A percentile compares a stretch with the other conserved stretches of the same genome.
Evolutionary conservation across 768 basidiomycete genomes (phyloP).

Genomic region (Russula sp.): DNA sequence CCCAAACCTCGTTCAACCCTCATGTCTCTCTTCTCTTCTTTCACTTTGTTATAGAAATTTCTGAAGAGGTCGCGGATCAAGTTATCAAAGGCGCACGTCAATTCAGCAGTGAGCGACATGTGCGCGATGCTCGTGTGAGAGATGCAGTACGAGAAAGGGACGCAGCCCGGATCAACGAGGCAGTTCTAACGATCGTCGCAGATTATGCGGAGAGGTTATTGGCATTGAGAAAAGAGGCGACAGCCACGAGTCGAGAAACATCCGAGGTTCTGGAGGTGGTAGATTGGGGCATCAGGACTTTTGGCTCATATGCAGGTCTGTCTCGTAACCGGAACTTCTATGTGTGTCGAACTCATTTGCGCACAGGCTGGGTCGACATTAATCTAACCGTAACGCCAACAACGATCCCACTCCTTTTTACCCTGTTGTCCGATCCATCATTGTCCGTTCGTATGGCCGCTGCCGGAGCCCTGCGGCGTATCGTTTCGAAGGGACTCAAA

Average conservation of each 20-base stretch:
- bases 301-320: conserved; percentile 92
- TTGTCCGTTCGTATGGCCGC: conserved; percentile 81
- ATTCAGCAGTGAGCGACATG: conserved; percentile 66
- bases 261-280: conserved; percentile 71
- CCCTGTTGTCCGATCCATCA: conserved; percentile 72
- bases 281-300: conserved; percentile 89
- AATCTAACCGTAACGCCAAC: conserved; percentile 90
- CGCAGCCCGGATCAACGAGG: conserved; percentile 80
- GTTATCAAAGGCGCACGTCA: conserved; percentile 84
- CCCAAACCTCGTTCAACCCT: conserved; percentile 65
- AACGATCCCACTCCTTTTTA: conserved; percentile 82
- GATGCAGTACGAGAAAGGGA: conserved; percentile 90
- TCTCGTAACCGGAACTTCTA: conserved; percentile 30
- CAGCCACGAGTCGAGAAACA: conserved; percentile 50
- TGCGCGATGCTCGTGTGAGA: conserved; percentile 78
- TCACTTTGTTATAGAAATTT: conserved; percentile 90
- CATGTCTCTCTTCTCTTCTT: conserved; percentile 88
- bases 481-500: conserved; percentile 91
- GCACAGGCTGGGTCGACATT: conserved; percentile 94
- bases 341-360: conserved; percentile 15
- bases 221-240: conserved; percentile 46
- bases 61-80: conserved; percentile 95
- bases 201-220: conserved; percentile 63
- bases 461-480: conserved; percentile 72
- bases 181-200: conserved; percentile 78